phyloP scores from a whole-genome alignment of 257 asterid genomes.

The Verbena officinalis region DNA sequence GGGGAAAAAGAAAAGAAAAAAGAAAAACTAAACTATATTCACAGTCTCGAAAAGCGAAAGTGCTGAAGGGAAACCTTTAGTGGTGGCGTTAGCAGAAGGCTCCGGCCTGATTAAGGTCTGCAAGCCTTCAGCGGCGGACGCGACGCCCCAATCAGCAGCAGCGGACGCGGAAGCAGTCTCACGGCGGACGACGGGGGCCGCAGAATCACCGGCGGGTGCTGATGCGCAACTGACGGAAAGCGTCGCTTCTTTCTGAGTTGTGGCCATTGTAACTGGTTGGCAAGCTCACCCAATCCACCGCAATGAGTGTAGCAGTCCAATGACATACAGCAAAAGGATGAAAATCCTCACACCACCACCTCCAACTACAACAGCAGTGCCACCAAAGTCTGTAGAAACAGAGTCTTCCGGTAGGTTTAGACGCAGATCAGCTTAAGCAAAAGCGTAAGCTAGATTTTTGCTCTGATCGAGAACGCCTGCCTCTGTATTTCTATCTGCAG shows the following conservation, averaged over 20 bases:
- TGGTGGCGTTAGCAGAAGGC: conserved; percentile 35
- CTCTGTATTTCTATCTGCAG: background rate
- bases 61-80: conserved; percentile 35
- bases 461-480: conserved; percentile 14
- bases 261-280: conserved; percentile 72
- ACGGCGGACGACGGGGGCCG: conserved; percentile 35
- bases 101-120: conserved; percentile 36
- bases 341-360: conserved; percentile 29
- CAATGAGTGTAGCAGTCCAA: conserved; percentile 38
- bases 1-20: no score
- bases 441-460: no score
- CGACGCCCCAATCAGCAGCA: conserved; percentile 35
- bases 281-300: conserved; percentile 55
- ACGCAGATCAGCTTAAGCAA: no score
- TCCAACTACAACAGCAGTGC: conserved; percentile 12
- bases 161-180: conserved; percentile 37
- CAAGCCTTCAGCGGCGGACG: conserved; percentile 29
- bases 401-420: background rate
- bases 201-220: conserved; percentile 26
- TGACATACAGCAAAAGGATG: conserved; percentile 54
- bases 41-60: background rate
- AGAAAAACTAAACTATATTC: background rate
- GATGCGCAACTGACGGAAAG: conserved; percentile 29
- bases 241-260: conserved; percentile 70
- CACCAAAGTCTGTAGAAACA: conserved; percentile 13